Percentiles rank a stretch among this genome's conserved stretches.
These are phyloP conservation scores for Hericium rajendrae DNA, from an alignment of 768 basidiomycete genomes.

Conservation along the genomic window DNA sequence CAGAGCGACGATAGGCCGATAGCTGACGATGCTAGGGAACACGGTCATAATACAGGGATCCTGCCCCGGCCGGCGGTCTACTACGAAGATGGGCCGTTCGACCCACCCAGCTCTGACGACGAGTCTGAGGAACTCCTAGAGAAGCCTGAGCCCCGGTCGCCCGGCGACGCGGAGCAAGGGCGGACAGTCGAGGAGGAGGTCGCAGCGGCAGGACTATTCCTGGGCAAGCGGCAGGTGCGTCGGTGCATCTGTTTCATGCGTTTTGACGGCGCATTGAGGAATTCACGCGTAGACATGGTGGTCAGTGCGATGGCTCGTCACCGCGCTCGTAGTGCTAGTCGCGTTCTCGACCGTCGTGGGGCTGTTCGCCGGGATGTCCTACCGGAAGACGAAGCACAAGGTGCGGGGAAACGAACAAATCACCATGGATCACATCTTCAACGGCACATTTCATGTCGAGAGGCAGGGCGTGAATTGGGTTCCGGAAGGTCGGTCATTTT, in stretches of 20 bases:
- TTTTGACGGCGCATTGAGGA: background rate
- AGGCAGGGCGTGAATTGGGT: conserved; percentile 67
- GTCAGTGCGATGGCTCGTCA: conserved; percentile 52
- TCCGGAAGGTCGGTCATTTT: conserved; percentile 63
- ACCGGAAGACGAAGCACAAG: conserved; percentile 45
- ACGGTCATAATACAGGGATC: background rate
- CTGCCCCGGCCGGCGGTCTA: conserved; percentile 29
- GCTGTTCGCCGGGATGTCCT: conserved; percentile 65
- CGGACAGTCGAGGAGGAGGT: conserved; percentile 14
- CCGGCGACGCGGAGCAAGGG: conserved; percentile 21
- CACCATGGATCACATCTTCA: conserved; percentile 86
- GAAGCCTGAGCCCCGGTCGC: conserved; percentile 27
- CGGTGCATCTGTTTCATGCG: background rate
- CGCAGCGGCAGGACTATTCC: conserved; percentile 23
- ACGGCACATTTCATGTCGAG: conserved; percentile 68
- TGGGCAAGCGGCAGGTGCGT: conserved; percentile 29
- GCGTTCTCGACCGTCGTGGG: conserved; percentile 61
- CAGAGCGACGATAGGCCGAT: background rate
- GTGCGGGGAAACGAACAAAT: conserved; percentile 52
- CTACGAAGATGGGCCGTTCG: conserved; percentile 71
- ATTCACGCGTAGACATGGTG: conserved; percentile 30
- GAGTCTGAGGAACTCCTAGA: conserved; percentile 46
- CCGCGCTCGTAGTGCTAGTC: conserved; percentile 51
- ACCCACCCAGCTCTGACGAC: conserved; percentile 74
- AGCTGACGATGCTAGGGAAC: background rate